phyloP scores from a whole-genome alignment of 805 yeast genomes.

The Metschnikowia corniflorae region DNA sequence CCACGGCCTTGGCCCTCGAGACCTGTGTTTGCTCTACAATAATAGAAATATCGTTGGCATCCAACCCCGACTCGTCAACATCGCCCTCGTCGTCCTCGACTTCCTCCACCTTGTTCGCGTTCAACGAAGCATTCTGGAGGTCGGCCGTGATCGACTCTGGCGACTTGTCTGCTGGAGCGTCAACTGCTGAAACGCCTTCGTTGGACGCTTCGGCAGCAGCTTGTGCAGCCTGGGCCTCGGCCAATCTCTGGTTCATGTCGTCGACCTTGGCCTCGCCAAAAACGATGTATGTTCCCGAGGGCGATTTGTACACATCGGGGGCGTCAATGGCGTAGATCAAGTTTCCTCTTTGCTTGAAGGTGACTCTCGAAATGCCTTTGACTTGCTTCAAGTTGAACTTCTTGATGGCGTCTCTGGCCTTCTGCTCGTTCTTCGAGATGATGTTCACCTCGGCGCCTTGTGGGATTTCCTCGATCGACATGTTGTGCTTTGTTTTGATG shows the following conservation, averaged over 20 bases:
- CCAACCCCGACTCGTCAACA: constrained; percentile 83
- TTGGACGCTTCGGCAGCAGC: constrained; percentile 48
- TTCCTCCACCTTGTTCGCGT: constrained; percentile 40
- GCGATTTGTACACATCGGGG: constrained; percentile 94
- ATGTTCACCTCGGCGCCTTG: constrained; percentile 81
- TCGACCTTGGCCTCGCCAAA: constrained; percentile 98
- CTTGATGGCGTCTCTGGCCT: constrained; percentile 86
- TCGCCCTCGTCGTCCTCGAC: constrained; percentile 64
- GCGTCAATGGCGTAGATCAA: constrained; percentile 82
- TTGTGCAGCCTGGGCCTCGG: constrained; percentile 71
- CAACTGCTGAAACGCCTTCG: constrained; percentile 28
- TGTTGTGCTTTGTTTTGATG: constrained; percentile 11
- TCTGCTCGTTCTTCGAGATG: constrained; percentile 87
- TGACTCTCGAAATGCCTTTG: constrained; percentile 91
- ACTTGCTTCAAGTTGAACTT: constrained; percentile 88
- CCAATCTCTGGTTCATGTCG: constrained; percentile 84
- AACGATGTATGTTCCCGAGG: constrained; percentile 91
- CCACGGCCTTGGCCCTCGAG: constrained; percentile 84
- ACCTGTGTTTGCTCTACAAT: constrained; percentile 90
- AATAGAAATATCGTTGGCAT: constrained; percentile 76
- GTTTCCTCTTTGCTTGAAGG: constrained; percentile 91
- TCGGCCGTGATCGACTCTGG: constrained; percentile 83
- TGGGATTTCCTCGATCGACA: constrained; percentile 61
- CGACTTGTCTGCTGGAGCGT: constrained; percentile 48
- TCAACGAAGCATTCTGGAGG: constrained; percentile 62